Evolutionary conservation across 2,329 filamentous ascomycete genomes (phyloP).

Genomic region (Colletotrichum sp.): DNA sequence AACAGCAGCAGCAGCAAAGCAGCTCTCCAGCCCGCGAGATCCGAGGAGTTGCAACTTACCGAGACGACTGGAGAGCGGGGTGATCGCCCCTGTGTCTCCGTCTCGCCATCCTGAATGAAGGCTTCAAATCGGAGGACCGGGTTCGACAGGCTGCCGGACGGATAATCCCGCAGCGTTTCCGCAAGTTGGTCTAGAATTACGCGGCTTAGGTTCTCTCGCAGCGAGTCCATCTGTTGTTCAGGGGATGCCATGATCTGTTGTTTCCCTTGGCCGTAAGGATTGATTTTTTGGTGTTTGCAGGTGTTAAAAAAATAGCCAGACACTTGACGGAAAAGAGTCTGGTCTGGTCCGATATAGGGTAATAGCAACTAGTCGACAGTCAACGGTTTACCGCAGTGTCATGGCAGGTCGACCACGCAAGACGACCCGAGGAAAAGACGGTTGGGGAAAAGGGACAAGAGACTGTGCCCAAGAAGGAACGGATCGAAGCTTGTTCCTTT

Average conservation of each 20-base stretch:
- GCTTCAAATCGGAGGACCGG: slow-evolving; percentile 21
- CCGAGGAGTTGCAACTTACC: slow-evolving; percentile 7
- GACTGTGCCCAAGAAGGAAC: neutral
- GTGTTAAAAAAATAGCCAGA: neutral
- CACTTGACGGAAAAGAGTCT: neutral
- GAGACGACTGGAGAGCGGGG: slow-evolving; percentile 20
- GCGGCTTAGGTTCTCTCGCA: slow-evolving; percentile 18
- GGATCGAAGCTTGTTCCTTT: neutral
- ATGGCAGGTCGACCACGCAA: neutral
- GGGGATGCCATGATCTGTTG: slow-evolving; percentile 16
- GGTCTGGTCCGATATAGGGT: neutral
- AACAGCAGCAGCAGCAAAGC: neutral
- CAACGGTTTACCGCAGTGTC: neutral
- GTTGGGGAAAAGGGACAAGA: neutral
- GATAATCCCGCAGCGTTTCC: slow-evolving; percentile 20
- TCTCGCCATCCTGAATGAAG: slow-evolving; percentile 21
- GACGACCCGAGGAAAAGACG: neutral
- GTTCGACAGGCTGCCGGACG: slow-evolving; percentile 17
- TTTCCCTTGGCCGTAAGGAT: neutral
- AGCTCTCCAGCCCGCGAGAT: neutral
- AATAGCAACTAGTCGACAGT: neutral
- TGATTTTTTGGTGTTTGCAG: neutral
- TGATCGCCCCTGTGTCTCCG: slow-evolving; percentile 9
- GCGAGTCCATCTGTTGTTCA: slow-evolving; percentile 18
- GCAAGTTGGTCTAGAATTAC: slow-evolving; percentile 21